Evolutionary conservation across 352 stramenopile genomes (phyloP).

Genomic region (Blastocystis sp.): DNA sequence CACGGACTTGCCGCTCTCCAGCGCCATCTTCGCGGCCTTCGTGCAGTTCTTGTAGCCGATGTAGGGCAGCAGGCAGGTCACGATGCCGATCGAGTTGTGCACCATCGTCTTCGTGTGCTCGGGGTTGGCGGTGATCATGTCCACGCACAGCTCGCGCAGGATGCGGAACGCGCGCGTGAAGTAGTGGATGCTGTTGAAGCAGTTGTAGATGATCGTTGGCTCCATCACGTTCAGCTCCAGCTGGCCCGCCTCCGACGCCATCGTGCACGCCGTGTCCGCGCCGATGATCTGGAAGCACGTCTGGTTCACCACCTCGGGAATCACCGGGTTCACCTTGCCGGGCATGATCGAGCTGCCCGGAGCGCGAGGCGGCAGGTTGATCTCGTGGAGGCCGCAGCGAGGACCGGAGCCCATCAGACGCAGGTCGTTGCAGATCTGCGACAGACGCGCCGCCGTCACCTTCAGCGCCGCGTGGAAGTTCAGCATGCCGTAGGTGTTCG

Average conservation of each 20-base stretch:
- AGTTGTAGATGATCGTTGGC: no score
- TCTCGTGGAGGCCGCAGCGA: no score
- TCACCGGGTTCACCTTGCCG: no score
- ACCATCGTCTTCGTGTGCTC: conserved; percentile 24
- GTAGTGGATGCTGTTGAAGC: background rate
- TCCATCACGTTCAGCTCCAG: no score
- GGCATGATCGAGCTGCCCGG: no score
- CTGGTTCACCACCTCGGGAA: no score
- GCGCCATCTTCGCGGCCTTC: conserved; percentile 45
- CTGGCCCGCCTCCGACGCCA: background rate
- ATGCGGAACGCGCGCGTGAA: conserved; percentile 39
- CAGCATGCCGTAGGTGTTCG: conserved; percentile 47
- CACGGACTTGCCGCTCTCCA: conserved; percentile 44
- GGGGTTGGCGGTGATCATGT: conserved; percentile 14
- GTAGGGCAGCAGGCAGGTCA: background rate
- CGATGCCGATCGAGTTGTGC: conserved; percentile 60
- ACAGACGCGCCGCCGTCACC: conserved; percentile 7
- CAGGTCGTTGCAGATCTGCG: conserved; percentile 11
- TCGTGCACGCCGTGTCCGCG: conserved; percentile 35
- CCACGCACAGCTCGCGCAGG: conserved; percentile 44
- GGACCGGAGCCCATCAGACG: no score
- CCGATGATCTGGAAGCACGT: background rate
- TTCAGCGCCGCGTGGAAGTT: conserved; percentile 56
- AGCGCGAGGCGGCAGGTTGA: no score
- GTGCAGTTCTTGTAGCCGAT: background rate